Base-by-base conservation (phyloP, 2,329 filamentous ascomycete genomes). In the Fusarium verrucosum region DNA sequence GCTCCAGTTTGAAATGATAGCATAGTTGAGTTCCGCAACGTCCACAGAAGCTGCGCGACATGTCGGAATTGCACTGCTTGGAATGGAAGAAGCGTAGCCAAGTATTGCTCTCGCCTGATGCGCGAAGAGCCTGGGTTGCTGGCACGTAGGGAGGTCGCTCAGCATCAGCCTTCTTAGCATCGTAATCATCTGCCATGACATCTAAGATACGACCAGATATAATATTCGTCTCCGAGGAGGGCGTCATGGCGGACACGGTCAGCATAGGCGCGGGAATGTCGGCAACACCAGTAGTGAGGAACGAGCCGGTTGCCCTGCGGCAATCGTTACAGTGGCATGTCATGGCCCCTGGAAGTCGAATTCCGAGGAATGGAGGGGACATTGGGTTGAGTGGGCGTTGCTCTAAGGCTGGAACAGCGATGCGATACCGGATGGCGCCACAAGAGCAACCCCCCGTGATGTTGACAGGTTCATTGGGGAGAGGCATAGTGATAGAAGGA, bases 11-110 rank as follows among this genome's bases (percentile, higher is more conserved):
- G 20, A 70, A 59, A 9, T 71, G 68, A 43, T 43, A 73, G 36
- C 52, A 57, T 1, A 72, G 10, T 6, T 53, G 59, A 1, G 70
- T 57, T 4, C 72, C 70, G 42, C 70, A 73, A 10, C 72, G 70
- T 1, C 64, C 64, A 19, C 72, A 74, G 43, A 73, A 74, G 37
- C 56, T 62, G 11, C 72, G 70, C 0, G 72, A 71, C 33, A 36
- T 38, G 1, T 45, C 50, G 33, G 67, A 67, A n/a, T 5, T 41
- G 23, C 22, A 26, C 25, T 53, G 45, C 3, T n/a, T 30, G 30
- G 61, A 61, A 42, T 72, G 71, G 40, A 63, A 73, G 62, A 70
- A 73, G 5, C 32, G 44, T 0, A 47, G 1, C 23, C 44, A 47
- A 0, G 32, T 47, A 20, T 47, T 47, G 17, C 14, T 40, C 17